Evolutionary conservation across 306 rosid genomes (phyloP), one percentile per base, ranked within the genome.

Genomic region (Parietaria judaica): DNA sequence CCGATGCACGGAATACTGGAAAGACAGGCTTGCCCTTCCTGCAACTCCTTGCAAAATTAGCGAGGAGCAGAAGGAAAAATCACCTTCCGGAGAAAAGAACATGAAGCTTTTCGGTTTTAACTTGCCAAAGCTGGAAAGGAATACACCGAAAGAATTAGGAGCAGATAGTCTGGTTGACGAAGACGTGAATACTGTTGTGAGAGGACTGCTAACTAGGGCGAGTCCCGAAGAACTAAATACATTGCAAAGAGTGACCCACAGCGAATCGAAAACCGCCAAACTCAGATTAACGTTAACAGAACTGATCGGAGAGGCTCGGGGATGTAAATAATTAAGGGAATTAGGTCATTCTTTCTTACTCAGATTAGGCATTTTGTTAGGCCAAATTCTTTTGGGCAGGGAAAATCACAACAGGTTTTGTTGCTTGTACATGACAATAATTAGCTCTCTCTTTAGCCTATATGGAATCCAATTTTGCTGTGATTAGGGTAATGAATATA

Each of bases 1-100:
- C 70, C 81, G 68, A 69, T 90, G 90, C 58, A 15, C 34, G 46
- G 97, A 83, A 77, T 90, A 90, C 66, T 90, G 97, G 96, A 81
- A 79, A 65, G 74, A 80, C 86, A 81, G 61, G 76, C 31, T 2
- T 41, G 66, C 15, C 11, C 52, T 35, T 35, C 75, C 77, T 45
- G 50, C 51, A 14, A 46, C 68, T 68, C 52, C 52, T 4, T 64
- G 66, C 60, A 65, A 71, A 4, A 17, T 44, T 36, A 55, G 59
- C 34, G 65, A 72, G 49, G 59, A 54, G 56, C 34, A 49, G 63
- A 81, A 72, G 74, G 69, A 70, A 57, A 70, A 73, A 56, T 68
- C 69, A 64, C 69, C 73, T 75, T 43, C 14, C 15, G 71, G 69
- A 63, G 61, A 63, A 59, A 60, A 49, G 11, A 70, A 69, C 36